Conservation (phyloP, 1,284 basidiomycete genomes). For the Chalciporus sp. region DNA sequence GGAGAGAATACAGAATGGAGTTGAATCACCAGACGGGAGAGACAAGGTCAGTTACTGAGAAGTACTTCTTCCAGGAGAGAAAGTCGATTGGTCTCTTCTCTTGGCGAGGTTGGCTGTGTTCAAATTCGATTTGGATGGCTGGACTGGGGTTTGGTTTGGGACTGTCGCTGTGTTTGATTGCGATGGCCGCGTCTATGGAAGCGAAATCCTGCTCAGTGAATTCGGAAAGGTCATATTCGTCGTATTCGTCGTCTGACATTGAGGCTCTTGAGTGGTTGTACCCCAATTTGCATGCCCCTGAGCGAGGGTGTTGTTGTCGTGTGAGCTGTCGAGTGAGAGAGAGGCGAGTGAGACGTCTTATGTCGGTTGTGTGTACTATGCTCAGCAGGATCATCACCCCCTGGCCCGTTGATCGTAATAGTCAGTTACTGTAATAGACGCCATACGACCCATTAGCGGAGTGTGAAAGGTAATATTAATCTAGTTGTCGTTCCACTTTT, state of each 20-base stretch:
- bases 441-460: too few relatives aligned
- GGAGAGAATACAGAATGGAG: neutral
- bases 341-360: too few relatives aligned
- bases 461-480: neutral
- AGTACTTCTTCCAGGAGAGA: conserved; percentile 37
- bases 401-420: too few relatives aligned
- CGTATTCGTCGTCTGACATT: conserved; percentile 44
- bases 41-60: conserved; percentile 56
- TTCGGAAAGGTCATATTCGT: conserved; percentile 53
- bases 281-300: conserved; percentile 6
- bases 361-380: too few relatives aligned
- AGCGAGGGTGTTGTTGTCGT: neutral
- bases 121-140: conserved; percentile 14
- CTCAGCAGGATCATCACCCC: too few relatives aligned
- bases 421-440: too few relatives aligned
- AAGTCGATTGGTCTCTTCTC: conserved; percentile 40
- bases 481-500: neutral
- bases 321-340: too few relatives aligned
- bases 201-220: conserved; percentile 61
- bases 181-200: conserved; percentile 46
- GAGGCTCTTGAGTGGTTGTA: conserved; percentile 14
- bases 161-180: conserved; percentile 8
- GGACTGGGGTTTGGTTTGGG: conserved; percentile 10
- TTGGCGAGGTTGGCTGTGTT: conserved; percentile 3
- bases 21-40: conserved; percentile 53